Percentiles rank a stretch among this genome's conserved stretches.
Conservation (phyloP, 2,329 filamentous ascomycete species). For the Incumbomyces lentus region DNA sequence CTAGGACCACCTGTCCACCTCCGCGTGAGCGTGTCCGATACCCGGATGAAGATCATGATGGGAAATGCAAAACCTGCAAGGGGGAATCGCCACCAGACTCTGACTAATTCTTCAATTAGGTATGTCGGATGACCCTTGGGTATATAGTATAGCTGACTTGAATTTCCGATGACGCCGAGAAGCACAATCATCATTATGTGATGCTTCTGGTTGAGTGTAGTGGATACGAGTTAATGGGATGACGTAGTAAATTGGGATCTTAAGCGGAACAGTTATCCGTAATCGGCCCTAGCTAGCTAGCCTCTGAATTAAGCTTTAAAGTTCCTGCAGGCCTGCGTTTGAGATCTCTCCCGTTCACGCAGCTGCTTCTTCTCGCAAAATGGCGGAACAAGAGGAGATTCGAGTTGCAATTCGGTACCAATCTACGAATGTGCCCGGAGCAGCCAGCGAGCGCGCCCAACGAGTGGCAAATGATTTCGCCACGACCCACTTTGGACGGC, state of each 20-base stretch:
- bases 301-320: too few species aligned
- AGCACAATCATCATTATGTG: neutral
- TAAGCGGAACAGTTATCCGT: neutral
- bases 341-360: neutral
- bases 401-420: constrained; percentile 1
- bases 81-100: neutral
- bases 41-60: constrained; percentile 2
- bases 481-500: neutral
- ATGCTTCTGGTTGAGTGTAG: neutral
- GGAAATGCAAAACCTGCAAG: neutral
- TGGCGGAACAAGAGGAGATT: neutral
- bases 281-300: neutral
- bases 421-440: neutral
- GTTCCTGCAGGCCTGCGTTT: neutral
- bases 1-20: constrained; percentile 1
- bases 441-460: neutral
- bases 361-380: neutral
- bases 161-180: too few species aligned
- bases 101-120: neutral
- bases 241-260: neutral
- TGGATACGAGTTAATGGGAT: neutral
- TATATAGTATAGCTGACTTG: too few species aligned
- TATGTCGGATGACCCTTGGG: too few species aligned
- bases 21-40: constrained; percentile 3
- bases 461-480: neutral